Base-by-base conservation (phyloP, 768 basidiomycete species). In the Tubosaeta sp. region DNA sequence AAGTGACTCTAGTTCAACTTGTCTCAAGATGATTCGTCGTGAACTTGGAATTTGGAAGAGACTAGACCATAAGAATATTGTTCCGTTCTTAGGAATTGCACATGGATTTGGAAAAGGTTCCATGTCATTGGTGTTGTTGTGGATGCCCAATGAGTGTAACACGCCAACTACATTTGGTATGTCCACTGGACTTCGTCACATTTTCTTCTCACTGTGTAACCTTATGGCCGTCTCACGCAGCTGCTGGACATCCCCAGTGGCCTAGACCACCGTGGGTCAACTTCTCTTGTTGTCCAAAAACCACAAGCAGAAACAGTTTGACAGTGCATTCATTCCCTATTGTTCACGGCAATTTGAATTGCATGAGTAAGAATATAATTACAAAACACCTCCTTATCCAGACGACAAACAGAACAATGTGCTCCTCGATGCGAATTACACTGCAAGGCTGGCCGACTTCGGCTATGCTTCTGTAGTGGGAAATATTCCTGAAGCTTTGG, bases 81-180 rank as follows among this genome's bases (percentile, higher is more conserved):
- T 53, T 11, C 52, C 52, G 4, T 53, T 53, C 29, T 3, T 45
- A 1, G 42, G 44, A 16, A n/a, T 45, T 24, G 22, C 32, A n/a
- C 24, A 45, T 10, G 32, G 42, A 2, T 29, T 43, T 2, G 42
- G 42, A 30, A 43, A 5, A 1, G 42, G 12, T 4, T 16, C 42
- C 4, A 19, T 43, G 8, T 43, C 27, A 7, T 30, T 43, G 27
- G 66, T 68, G 11, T 67, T 59, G 11, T 55, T 63, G 4, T 67
- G 67, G 67, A 53, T 64, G 51, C 54, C 61, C 6, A 59, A 64
- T 30, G 61, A 3, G n/a, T 18, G n/a, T 44, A 1, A 46, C 4
- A 2, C 43, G 38, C 3, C 38, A 46, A 8, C 45, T 59, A 7
- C 48, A 40, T 16, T 18, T 58, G 19, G 58, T 59, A n/a, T 5